Evolutionary conservation across 306 rosid genomes (phyloP), one percentile per base, ranked within the genome.

Genomic region (Quercus gilva): DNA sequence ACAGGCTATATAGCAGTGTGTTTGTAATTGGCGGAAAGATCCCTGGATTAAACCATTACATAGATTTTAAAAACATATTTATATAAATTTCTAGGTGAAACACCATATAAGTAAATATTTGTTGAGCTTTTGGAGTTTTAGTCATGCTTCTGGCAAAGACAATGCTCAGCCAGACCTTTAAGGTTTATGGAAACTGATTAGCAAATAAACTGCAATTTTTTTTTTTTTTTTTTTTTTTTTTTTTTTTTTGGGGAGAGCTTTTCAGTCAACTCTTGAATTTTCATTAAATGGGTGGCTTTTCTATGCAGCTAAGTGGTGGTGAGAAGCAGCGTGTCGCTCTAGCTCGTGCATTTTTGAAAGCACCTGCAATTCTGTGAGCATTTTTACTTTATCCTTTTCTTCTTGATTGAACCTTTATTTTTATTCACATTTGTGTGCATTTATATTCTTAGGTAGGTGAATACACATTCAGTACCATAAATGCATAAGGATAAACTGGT

Each of bases 241-340:
- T 29, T 0, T 29, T 3, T 37, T 37, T 37, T 37, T 2, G 25
- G 25, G 26, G 4, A 37, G 72, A 68, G 52, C 72, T 68, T 18
- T 31, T 76, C 2, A 9, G 51, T 75, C 52, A 63, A 26, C 75
- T 76, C 61, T 67, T 77, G 70, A 83, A 20, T 67, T 55, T 79
- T 76, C 5, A 43, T n/a, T 77, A 71, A 67, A 20, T 41, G 35
- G 73, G 52, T 79, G 76, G 58, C 78, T 73, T 69, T 79, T 79
- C 82, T 91, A 7, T 20, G 55, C 91, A 95, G 99, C 80, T 95
- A 76, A 95, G 99, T 67, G 98, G 99, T 55, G 99, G 99, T 25
- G 98, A 95, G 88, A 95, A 95, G 90, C 99, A 95, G 82, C 96
- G 99, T 55, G 98, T 95, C 86, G 97, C 98, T 68, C 84, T 95